A percentile compares a stretch with the other conserved stretches of the same genome.
phyloP scores from a whole-genome alignment of 108 stramenopile species.

The Discostella pseudostelligera region DNA sequence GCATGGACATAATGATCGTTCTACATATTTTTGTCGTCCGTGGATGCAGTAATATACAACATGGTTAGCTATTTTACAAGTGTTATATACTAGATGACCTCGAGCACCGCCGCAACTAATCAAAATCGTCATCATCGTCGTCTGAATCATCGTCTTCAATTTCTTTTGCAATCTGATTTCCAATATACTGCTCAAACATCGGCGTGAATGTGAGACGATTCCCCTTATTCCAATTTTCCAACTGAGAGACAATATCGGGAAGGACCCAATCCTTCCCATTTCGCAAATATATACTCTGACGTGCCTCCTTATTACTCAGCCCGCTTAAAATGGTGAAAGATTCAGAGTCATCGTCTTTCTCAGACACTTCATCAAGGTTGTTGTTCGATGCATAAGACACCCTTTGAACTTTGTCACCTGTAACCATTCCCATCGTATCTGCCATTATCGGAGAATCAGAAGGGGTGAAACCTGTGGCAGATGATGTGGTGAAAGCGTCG shows the following conservation, averaged over 20 bases:
- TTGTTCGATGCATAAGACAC: neutral
- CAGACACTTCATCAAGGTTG: neutral
- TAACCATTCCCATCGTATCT: neutral
- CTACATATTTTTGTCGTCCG: neutral
- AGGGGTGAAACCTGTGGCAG: neutral
- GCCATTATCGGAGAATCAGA: conserved; percentile 1
- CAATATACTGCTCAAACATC: conserved; percentile 32
- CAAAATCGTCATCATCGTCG: neutral
- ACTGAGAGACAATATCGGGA: conserved; percentile 31
- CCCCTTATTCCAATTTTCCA: conserved; percentile 46
- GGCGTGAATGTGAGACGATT: conserved; percentile 25
- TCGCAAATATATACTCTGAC: conserved; percentile 30
- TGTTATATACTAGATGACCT: neutral
- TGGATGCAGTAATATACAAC: neutral
- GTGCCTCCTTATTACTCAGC: conserved; percentile 25
- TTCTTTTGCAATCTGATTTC: conserved; percentile 28
- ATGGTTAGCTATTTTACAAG: neutral
- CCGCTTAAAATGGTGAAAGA: conserved; percentile 24
- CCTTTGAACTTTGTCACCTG: conserved; percentile 8
- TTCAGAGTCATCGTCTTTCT: conserved; percentile 14
- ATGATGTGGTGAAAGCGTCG: neutral
- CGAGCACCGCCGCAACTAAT: neutral
- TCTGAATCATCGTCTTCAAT: conserved; percentile 15
- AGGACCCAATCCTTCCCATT: conserved; percentile 36
- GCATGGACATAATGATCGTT: conserved; percentile 6